phyloP scores from a whole-genome alignment of 108 stramenopile species.

The Nitzschia sp. region DNA sequence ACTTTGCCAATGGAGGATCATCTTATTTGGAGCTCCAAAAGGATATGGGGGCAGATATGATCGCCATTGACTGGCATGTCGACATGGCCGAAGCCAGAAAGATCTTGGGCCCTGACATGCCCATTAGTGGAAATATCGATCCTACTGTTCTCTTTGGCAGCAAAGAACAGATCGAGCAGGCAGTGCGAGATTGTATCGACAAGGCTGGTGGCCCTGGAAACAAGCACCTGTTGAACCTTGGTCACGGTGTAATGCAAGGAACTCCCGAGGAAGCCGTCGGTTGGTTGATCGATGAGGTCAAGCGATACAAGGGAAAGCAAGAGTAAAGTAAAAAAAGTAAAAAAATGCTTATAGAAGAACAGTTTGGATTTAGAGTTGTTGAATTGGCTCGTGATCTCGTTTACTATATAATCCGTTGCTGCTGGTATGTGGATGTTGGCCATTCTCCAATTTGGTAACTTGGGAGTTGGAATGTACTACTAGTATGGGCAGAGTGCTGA shows the following conservation, averaged over 20 bases:
- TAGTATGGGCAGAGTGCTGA: too few species aligned
- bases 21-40: conserved; percentile 88
- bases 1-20: conserved; percentile 97
- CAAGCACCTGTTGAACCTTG: conserved; percentile 92
- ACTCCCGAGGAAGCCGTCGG: conserved; percentile 94
- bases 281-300: conserved; percentile 91
- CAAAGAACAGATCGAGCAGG: conserved; percentile 84
- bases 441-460: too few species aligned
- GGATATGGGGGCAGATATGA: conserved; percentile 91
- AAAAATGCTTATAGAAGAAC: too few species aligned
- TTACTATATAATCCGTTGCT: too few species aligned
- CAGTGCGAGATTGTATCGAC: conserved; percentile 90
- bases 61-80: conserved; percentile 89
- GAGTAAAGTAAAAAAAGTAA: conserved; percentile 2
- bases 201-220: conserved; percentile 91
- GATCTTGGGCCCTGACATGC: conserved; percentile 80
- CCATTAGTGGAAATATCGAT: conserved; percentile 93
- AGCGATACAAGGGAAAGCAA: conserved; percentile 64
- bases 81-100: conserved; percentile 85
- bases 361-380: too few species aligned
- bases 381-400: too few species aligned
- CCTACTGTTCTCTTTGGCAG: conserved; percentile 93
- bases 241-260: conserved; percentile 97
- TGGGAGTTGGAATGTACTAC: too few species aligned
- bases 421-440: too few species aligned